Conservation (phyloP, 768 basidiomycete species). For the Hysterangium stoloniferum region DNA sequence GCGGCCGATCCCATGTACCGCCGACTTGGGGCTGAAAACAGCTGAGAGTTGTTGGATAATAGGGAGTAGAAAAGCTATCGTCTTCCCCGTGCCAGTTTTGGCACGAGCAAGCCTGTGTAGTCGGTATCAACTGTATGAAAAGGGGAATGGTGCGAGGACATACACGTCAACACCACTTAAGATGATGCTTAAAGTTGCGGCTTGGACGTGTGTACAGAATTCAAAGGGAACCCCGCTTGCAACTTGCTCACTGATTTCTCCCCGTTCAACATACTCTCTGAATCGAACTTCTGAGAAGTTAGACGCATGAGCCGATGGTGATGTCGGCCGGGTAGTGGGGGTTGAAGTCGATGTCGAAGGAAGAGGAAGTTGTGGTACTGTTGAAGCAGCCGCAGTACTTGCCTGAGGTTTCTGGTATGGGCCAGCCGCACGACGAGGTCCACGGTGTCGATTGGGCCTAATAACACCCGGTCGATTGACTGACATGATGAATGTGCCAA, state of each 20-base stretch:
- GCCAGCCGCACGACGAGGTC: neutral
- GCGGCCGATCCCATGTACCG: no score
- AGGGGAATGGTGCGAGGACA: neutral
- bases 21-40: neutral
- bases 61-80: slow-evolving; percentile 33
- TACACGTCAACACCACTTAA: slow-evolving; percentile 20
- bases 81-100: slow-evolving; percentile 55
- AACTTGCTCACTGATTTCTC: slow-evolving; percentile 10
- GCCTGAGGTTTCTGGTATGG: slow-evolving; percentile 1
- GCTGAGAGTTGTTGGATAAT: slow-evolving; percentile 23
- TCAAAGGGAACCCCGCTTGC: slow-evolving; percentile 19
- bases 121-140: no score
- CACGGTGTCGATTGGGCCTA: neutral
- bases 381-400: neutral
- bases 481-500: neutral
- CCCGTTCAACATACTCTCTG: slow-evolving; percentile 12
- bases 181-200: slow-evolving; percentile 18
- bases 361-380: neutral
- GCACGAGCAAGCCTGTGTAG: slow-evolving; percentile 34
- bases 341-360: neutral
- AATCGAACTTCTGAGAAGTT: slow-evolving; percentile 12
- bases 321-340: neutral
- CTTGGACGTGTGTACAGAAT: slow-evolving; percentile 24
- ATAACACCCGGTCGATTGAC: neutral
- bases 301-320: neutral